Conservation (phyloP, 2,329 filamentous ascomycete genomes). For the Nemania serpens region DNA sequence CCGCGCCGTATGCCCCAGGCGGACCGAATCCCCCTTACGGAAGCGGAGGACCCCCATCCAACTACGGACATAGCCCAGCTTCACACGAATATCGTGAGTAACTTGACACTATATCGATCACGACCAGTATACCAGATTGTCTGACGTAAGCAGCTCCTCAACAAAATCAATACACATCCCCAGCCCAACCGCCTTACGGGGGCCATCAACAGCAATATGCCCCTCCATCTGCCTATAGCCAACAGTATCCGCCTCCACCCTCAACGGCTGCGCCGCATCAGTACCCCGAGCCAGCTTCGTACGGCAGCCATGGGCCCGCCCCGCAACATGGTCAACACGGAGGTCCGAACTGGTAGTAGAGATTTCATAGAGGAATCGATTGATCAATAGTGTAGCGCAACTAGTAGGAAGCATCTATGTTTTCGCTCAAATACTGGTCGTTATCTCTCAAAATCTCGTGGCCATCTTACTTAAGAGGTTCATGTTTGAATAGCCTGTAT, state of each 20-base stretch:
- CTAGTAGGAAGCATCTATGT: background rate
- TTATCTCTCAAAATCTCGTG: background rate
- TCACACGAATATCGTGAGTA: conserved; percentile 41
- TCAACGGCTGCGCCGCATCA: conserved; percentile 31
- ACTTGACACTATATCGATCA: conserved; percentile 1
- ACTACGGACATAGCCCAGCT: conserved; percentile 39
- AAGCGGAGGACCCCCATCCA: conserved; percentile 31
- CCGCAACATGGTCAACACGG: conserved; percentile 38
- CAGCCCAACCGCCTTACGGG: conserved; percentile 37
- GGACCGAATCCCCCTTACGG: conserved; percentile 34
- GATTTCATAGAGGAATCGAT: background rate
- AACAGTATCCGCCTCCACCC: conserved; percentile 36
- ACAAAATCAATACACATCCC: conserved; percentile 40
- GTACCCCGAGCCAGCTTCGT: conserved; percentile 39
- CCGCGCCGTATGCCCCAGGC: conserved; percentile 32
- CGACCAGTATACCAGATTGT: background rate
- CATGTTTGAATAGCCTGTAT: conserved; percentile 7
- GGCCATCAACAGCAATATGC: conserved; percentile 41
- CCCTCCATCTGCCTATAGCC: conserved; percentile 37
- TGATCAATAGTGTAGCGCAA: background rate
- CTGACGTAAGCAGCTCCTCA: conserved; percentile 33
- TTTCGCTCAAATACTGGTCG: background rate
- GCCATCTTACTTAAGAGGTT: background rate
- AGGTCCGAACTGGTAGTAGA: conserved; percentile 39
- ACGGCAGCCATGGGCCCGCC: conserved; percentile 36